phyloP scores from a whole-genome alignment of 2,329 filamentous ascomycete genomes.

The Magnaporthales sp. region DNA sequence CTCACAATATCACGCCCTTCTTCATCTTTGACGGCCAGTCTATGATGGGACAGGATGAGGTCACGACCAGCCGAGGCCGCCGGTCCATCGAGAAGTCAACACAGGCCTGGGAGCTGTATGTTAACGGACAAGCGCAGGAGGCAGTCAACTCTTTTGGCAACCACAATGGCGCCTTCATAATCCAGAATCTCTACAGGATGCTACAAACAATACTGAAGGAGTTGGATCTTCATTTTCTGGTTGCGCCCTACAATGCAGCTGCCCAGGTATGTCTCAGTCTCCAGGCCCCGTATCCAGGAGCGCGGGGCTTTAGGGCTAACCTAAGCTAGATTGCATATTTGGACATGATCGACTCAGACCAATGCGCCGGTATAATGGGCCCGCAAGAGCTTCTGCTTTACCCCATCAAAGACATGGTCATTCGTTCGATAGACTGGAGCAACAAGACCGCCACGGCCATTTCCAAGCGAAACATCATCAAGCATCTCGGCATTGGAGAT shows the following conservation, averaged over 20 bases:
- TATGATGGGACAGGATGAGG: slow-evolving; percentile 65
- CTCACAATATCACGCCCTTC: slow-evolving; percentile 62
- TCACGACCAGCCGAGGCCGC: slow-evolving; percentile 53
- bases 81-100: slow-evolving; percentile 63
- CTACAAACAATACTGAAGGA: slow-evolving; percentile 66
- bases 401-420: slow-evolving; percentile 70
- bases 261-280: slow-evolving; percentile 56
- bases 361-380: slow-evolving; percentile 72
- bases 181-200: slow-evolving; percentile 66
- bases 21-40: slow-evolving; percentile 92
- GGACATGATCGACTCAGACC: slow-evolving; percentile 55
- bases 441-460: slow-evolving; percentile 51
- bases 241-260: slow-evolving; percentile 80
- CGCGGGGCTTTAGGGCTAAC: slow-evolving; percentile 8
- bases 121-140: slow-evolving; percentile 66
- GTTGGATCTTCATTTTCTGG: slow-evolving; percentile 64
- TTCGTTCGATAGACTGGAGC: slow-evolving; percentile 59
- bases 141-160: slow-evolving; percentile 79
- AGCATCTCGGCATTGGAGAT: slow-evolving; percentile 55
- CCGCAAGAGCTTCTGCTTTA: slow-evolving; percentile 81
- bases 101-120: slow-evolving; percentile 81
- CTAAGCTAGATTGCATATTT: slow-evolving; percentile 64
- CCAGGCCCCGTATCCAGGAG: not conserved
- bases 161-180: slow-evolving; percentile 66
- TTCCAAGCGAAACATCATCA: slow-evolving; percentile 62